Evolutionary conservation across 1,139 yeast genomes (phyloP), one percentile per base, ranked within the genome.

Genomic region (Nakaseomyces sp.): DNA sequence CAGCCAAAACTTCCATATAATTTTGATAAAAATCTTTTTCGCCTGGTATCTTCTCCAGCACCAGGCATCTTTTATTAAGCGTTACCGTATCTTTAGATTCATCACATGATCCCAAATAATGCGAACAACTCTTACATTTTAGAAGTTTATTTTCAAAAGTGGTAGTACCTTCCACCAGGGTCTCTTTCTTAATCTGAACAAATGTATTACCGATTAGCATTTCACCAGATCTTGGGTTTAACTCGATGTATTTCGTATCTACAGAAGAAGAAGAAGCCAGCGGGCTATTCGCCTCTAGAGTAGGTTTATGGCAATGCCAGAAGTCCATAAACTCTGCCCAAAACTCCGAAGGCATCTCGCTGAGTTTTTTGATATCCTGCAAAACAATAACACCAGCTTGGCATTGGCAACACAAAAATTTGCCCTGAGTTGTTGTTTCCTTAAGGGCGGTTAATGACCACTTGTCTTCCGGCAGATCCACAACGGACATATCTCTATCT

Each of bases 291-390:
- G 43, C 19, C 42, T 12, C 53, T 31, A 66, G 61, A 18, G 69
- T 68, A 0, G 98, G 97, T 58, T 88, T 88, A 60, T 91, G 97
- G 59, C 98, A 91, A 61, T 91, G 97, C 98, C 98, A 91, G 52
- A 83, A 84, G 49, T 91, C 97, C 95, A 91, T 84, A 74, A 91
- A 70, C 59, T 91, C 98, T 10, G 84, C 77, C 98, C 98, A 91
- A 44, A 79, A 70, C 55, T 88, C 96, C 1, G 95, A 83, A 0
- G 98, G 98, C 80, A 89, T 74, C 38, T 86, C 85, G 50, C 69
- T 64, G 39, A 81, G n/a, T n/a, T n/a, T n/a, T n/a, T n/a, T n/a
- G n/a, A n/a, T n/a, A n/a, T n/a, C n/a, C n/a, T n/a, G n/a, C n/a
- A n/a, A n/a, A n/a, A n/a, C n/a, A n/a, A 58, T 42, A 9, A 56